phyloP scores from a whole-genome alignment of 2,329 filamentous ascomycete genomes.

The Tolypocladium album region DNA sequence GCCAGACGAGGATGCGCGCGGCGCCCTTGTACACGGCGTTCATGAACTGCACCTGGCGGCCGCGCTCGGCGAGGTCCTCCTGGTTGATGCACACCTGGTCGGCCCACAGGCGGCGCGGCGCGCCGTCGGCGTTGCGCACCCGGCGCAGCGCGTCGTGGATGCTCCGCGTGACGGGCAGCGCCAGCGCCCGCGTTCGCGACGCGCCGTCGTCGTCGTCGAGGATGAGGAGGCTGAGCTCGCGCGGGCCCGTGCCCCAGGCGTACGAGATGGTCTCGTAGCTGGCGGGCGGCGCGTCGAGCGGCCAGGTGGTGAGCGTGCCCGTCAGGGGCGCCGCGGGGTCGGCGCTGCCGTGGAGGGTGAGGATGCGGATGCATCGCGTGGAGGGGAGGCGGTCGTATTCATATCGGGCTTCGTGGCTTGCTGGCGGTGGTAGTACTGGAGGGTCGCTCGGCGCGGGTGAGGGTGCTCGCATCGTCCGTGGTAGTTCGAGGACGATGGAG shows the following conservation, averaged over 20 bases:
- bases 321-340: constrained; percentile 15
- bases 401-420: constrained; percentile 3
- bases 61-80: constrained; percentile 21
- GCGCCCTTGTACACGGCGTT: constrained; percentile 24
- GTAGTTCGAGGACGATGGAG: neutral
- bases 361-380: constrained; percentile 16
- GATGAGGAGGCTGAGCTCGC: constrained; percentile 11
- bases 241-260: constrained; percentile 18
- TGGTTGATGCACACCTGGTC: constrained; percentile 32
- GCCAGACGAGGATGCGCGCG: constrained; percentile 22
- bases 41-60: constrained; percentile 27
- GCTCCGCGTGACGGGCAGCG: constrained; percentile 17
- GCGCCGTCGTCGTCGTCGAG: constrained; percentile 8
- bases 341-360: constrained; percentile 18
- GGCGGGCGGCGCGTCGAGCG: constrained; percentile 8
- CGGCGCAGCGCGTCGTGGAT: constrained; percentile 19
- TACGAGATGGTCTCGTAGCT: constrained; percentile 24
- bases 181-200: neutral
- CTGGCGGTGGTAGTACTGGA: neutral
- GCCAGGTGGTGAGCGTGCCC: constrained; percentile 14
- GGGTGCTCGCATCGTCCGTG: neutral
- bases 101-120: constrained; percentile 22
- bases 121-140: constrained; percentile 10
- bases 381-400: constrained; percentile 12
- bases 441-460: neutral